These are phyloP conservation scores for Recurvomyces mirabilis DNA, from an alignment of 495 filamentous ascomycete genomes.

Conservation along the genomic window DNA sequence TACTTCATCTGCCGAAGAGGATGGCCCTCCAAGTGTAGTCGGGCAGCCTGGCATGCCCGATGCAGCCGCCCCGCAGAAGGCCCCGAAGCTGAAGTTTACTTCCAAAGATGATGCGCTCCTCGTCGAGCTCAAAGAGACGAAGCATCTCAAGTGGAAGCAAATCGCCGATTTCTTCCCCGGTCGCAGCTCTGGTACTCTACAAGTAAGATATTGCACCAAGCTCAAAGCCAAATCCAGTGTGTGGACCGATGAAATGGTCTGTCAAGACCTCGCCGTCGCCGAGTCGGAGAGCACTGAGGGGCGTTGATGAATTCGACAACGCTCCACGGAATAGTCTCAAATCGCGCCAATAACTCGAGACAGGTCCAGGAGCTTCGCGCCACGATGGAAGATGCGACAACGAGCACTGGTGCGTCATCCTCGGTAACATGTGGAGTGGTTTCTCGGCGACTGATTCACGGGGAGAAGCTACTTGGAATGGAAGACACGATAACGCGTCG, in stretches of 20 bases:
- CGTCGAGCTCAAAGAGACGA: constrained; percentile 83
- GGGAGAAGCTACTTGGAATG: too few relatives aligned
- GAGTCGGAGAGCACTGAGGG: constrained; percentile 21
- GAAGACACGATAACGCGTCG: too few relatives aligned
- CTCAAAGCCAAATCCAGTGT: constrained; percentile 82
- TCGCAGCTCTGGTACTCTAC: constrained; percentile 72
- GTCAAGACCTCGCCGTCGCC: constrained; percentile 25
- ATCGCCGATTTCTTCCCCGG: constrained; percentile 91
- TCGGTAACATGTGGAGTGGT: constrained; percentile 74
- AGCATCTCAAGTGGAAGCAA: constrained; percentile 88
- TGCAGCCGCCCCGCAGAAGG: constrained; percentile 62
- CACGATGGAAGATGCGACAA: constrained; percentile 81
- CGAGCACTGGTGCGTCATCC: constrained; percentile 79
- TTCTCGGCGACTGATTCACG: constrained; percentile 76
- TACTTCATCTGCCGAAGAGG: constrained; percentile 22
- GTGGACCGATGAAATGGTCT: constrained; percentile 86
- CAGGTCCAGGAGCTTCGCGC: constrained; percentile 68
- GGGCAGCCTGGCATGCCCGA: constrained; percentile 73
- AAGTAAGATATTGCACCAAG: constrained; percentile 90
- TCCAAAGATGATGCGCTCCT: constrained; percentile 76
- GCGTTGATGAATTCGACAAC: too few relatives aligned
- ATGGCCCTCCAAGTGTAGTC: constrained; percentile 58
- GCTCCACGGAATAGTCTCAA: constrained; percentile 22
- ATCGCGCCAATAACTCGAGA: too few relatives aligned
- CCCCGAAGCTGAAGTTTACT: constrained; percentile 82